Base-by-base conservation (phyloP, 1,139 yeast genomes). In the Taphrina pruni region DNA sequence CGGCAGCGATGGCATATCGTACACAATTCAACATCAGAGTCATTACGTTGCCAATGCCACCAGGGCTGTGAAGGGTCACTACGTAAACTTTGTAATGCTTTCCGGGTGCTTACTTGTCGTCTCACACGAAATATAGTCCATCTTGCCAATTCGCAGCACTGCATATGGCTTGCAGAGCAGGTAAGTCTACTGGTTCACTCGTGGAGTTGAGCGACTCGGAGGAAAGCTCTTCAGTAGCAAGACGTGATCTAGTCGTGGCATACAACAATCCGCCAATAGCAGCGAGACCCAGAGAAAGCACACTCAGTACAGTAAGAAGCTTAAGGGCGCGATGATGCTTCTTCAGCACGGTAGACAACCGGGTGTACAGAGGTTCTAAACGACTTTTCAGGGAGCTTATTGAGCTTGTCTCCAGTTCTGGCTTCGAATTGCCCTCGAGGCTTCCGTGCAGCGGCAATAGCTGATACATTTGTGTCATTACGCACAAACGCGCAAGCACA, bases 161-260 rank as follows among this genome's bases (percentile, higher is more conserved):
- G 35, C 55, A 50, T 32, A 50, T 11, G n/a, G 35, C 55, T 50
- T 50, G 55, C 55, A 50, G 38, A 21, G 55, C 48, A 14, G 48
- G 48, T 6, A 45, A 14, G n/a, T n/a, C 20, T 2, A 45, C 48
- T 2, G 3, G 5, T 2, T 1, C 48, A 45, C 8, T 45, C 20
- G 48, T 45, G 20, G 8, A 7, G 48, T 45, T 45, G 17, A n/a
- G 20, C 8, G 48, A 45, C 9, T 1, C 8, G 8, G 2, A 2
- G 6, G 6, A 11, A 12, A n/a, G 48, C 20, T 12, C 48, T 7
- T 45, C 48, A 14, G 2, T 45, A n/a, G n/a, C n/a, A 20, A 11
- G 8, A 14, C 48, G 8, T 14, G 48, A 45, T 12, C 20, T 45
- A n/a, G 17, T 45, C 20, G 20, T 6, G 2, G 20, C 48, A 14